These are phyloP conservation scores for Cytospora paraplurivora DNA, from an alignment of 2,329 filamentous ascomycete genomes.

Conservation along the genomic window DNA sequence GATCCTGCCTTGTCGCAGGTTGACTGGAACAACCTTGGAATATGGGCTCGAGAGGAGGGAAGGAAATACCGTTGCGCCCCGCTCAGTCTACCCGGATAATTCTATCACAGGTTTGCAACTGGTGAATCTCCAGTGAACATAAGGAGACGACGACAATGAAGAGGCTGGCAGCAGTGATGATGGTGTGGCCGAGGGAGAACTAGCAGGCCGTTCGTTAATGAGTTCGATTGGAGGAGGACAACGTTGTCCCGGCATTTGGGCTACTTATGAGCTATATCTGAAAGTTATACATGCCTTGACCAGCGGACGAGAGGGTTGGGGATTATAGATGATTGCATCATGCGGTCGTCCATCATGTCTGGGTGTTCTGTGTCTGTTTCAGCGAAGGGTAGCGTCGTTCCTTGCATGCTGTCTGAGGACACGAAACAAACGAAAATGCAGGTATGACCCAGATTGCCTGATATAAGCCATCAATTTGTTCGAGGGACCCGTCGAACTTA, in stretches of 20 bases:
- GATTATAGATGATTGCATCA: neutral
- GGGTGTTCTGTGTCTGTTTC: neutral
- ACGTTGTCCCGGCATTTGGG: constrained; percentile 38
- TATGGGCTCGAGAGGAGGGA: neutral
- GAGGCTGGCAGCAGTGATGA: constrained; percentile 1
- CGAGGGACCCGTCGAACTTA: no score
- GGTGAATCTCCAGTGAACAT: neutral
- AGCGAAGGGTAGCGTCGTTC: no score
- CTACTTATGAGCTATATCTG: constrained; percentile 43
- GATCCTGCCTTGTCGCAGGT: constrained; percentile 5
- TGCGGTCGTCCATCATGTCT: neutral
- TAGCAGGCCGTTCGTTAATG: constrained; percentile 29
- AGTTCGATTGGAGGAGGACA: constrained; percentile 31
- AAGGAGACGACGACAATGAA: constrained; percentile 10
- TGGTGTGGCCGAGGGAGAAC: constrained; percentile 7
- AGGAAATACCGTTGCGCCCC: neutral
- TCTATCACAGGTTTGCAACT: neutral
- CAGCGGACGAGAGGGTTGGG: neutral
- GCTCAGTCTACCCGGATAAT: neutral
- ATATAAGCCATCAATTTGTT: no score
- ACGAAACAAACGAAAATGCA: no score
- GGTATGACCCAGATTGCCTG: no score
- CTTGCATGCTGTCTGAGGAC: no score
- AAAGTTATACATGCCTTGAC: constrained; percentile 20
- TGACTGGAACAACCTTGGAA: constrained; percentile 26